Evolutionary conservation across 148 eudicot species (phyloP).

Genomic region (Pharnaceum exiguum): DNA sequence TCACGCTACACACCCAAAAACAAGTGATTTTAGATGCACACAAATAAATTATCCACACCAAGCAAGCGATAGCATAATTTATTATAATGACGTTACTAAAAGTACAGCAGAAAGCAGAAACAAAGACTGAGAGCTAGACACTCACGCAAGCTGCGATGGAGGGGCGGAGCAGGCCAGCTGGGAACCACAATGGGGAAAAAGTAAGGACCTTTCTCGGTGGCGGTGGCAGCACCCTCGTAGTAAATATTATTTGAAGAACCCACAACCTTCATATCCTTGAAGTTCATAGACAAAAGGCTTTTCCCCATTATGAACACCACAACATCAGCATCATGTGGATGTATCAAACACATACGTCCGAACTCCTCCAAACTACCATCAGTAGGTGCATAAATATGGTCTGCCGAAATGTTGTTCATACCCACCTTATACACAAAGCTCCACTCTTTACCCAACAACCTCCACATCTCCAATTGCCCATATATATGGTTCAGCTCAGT

Average conservation of each 20-base stretch:
- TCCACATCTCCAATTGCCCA: not conserved
- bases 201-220: not conserved
- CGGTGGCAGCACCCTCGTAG: no score
- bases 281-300: not conserved
- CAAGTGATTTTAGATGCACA: no score
- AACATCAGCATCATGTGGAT: not conserved
- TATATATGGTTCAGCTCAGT: not conserved
- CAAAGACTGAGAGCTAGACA: no score
- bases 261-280: not conserved
- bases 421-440: not conserved
- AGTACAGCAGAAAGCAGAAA: no score
- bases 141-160: not conserved
- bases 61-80: no score
- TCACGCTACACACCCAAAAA: no score
- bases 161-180: slow-evolving; percentile 2
- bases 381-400: not conserved
- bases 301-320: not conserved
- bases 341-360: not conserved
- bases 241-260: not conserved
- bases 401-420: not conserved
- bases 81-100: no score
- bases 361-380: not conserved
- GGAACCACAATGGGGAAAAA: not conserved
- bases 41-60: no score
- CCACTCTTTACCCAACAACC: not conserved